These are phyloP conservation scores for Citrus maxima DNA, from an alignment of 345 rosid genomes.

Conservation along the genomic window DNA sequence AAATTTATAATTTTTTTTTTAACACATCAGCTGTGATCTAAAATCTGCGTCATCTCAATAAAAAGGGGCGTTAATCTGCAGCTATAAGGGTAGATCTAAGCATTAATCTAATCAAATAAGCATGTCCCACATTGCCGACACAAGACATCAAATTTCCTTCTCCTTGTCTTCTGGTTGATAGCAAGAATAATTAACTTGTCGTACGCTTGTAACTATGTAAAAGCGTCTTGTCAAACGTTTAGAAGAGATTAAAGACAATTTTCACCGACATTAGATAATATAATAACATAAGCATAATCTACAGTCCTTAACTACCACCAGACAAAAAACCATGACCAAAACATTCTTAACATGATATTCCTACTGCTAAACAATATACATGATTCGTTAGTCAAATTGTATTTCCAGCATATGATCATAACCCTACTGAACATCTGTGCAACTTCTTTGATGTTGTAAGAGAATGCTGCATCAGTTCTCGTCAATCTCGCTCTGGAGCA, in stretches of 20 bases:
- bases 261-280: background rate
- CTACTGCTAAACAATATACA: constrained; percentile 42
- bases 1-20: too few species aligned
- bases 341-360: constrained; percentile 22
- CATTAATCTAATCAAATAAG: background rate
- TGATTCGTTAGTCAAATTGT: constrained; percentile 15
- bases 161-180: background rate
- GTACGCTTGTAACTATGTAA: background rate
- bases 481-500: constrained; percentile 89
- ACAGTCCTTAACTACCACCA: constrained; percentile 11
- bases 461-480: background rate
- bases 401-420: background rate
- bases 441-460: background rate
- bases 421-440: background rate
- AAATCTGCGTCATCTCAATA: too few species aligned
- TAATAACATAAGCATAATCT: background rate
- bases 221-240: background rate
- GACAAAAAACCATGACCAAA: constrained; percentile 19
- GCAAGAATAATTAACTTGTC: background rate
- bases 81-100: background rate
- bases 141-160: background rate
- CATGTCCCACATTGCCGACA: background rate
- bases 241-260: background rate
- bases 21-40: too few species aligned
- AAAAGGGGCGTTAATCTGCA: too few species aligned